Evolutionary conservation across 768 basidiomycete genomes (phyloP), one percentile per base, ranked within the genome.

Genomic region (Termitomyces sp.): DNA sequence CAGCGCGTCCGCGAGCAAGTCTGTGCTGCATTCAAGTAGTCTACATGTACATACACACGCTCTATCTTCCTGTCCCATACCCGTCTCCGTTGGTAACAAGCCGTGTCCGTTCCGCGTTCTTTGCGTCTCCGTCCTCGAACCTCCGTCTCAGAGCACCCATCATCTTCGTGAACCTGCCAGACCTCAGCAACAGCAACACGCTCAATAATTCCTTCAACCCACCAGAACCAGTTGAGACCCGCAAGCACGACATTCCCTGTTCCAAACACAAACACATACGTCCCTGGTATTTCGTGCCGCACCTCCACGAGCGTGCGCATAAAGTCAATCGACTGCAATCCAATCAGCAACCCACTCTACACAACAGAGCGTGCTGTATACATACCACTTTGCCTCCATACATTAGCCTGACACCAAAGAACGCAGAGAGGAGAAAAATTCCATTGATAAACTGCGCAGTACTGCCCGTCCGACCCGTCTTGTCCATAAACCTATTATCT

Each of bases 401-500:
- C 2, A 90, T 65, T 12, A 95, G 73, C 23, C 93, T 76, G 14
- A 86, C 80, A 42, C 75, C 71, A 67, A 89, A 85, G 74, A 94
- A 96, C 5, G 83, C 75, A 30, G 69, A 58, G 39, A 92, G 73
- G 37, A 96, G 78, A 56, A 80, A 67, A 45, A 85, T 56, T 14
- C 91, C 91, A 64, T 94, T 95, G 49, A 88, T 64, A 23, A 88
- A 71, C 66, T 92, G 90, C 30, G 85, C 64, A 2, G 63, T 81
- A 27, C 80, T 79, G 16, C 91, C 91, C 0, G 88, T 90, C 52
- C 77, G 82, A 45, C 82, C 81, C 16, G 79, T 85, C 68, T 92
- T 91, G 68, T 92, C 90, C 59, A 93, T 67, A 69, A 86, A 86
- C 84, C 87, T 89, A 50, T n/a, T n/a, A n/a, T n/a, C n/a, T n/a